Conservation (phyloP, 305 asterid genomes). For the Withania somnifera region DNA sequence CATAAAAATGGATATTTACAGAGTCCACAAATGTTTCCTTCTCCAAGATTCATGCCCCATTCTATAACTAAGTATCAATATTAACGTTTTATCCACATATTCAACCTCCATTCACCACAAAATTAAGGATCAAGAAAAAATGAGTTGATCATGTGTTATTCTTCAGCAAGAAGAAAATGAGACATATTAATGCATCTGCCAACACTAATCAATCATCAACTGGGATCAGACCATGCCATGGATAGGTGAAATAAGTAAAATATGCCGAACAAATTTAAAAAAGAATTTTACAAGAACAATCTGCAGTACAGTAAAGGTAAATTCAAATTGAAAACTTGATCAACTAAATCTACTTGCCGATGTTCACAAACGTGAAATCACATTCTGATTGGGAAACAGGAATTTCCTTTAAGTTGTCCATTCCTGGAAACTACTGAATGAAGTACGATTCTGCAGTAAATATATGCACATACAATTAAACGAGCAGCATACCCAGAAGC, state of each 20-base stretch:
- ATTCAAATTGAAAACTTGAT: background rate
- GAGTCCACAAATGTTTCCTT: background rate
- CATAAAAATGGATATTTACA: background rate
- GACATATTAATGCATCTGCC: background rate
- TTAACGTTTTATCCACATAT: background rate
- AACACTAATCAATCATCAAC: background rate
- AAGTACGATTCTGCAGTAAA: background rate
- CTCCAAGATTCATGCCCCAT: too few relatives aligned
- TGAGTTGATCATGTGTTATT: background rate
- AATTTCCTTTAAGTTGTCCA: background rate
- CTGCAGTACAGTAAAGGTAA: background rate
- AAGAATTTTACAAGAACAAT: background rate
- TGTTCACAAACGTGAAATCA: background rate
- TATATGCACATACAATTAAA: background rate
- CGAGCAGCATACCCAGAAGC: background rate
- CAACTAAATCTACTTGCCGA: background rate
- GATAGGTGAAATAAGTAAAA: background rate
- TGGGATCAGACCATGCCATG: background rate
- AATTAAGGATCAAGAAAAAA: background rate
- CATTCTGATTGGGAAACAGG: background rate
- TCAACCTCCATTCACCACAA: background rate
- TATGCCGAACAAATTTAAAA: background rate
- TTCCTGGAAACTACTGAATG: background rate
- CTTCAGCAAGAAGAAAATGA: background rate
- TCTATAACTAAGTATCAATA: background rate